Evolutionary conservation across 805 yeast genomes (phyloP).

Genomic region (Wickerhamiella spandovensis): DNA sequence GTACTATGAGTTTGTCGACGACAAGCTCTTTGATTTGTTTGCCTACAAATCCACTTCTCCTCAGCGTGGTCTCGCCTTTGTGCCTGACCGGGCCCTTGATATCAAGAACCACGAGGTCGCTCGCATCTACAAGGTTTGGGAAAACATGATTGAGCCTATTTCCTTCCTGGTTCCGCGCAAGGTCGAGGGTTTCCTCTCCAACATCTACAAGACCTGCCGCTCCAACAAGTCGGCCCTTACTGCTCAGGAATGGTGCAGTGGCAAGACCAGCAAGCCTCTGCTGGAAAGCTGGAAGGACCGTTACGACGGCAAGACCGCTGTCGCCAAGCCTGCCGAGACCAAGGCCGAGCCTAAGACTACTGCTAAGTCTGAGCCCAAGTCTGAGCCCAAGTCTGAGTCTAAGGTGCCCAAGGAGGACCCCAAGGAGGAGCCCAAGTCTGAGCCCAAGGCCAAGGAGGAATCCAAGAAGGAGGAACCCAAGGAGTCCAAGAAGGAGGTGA

Average conservation of each 20-base stretch:
- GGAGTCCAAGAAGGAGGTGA: slow-evolving; percentile 20
- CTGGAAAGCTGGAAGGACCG: slow-evolving; percentile 61
- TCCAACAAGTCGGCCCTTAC: slow-evolving; percentile 64
- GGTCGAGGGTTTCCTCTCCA: slow-evolving; percentile 83
- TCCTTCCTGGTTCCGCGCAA: slow-evolving; percentile 91
- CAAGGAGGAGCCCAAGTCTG: slow-evolving; percentile 12
- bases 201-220: slow-evolving; percentile 85
- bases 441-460: slow-evolving; percentile 13
- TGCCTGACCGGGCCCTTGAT: slow-evolving; percentile 73
- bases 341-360: slow-evolving; percentile 21
- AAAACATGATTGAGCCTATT: slow-evolving; percentile 73
- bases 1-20: slow-evolving; percentile 80
- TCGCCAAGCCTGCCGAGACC: slow-evolving; percentile 26
- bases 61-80: slow-evolving; percentile 88
- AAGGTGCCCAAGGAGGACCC: slow-evolving; percentile 12
- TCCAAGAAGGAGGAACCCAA: slow-evolving; percentile 27
- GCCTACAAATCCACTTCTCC: slow-evolving; percentile 83
- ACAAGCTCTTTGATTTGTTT: slow-evolving; percentile 69
- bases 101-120: slow-evolving; percentile 75
- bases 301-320: slow-evolving; percentile 49
- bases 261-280: slow-evolving; percentile 69
- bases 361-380: slow-evolving; percentile 18
- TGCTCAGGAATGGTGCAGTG: slow-evolving; percentile 68
- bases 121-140: slow-evolving; percentile 72
- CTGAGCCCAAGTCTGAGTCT: slow-evolving; percentile 17